phyloP scores from a whole-genome alignment of 1,284 basidiomycete species.

The Sporisorium graminicola region DNA sequence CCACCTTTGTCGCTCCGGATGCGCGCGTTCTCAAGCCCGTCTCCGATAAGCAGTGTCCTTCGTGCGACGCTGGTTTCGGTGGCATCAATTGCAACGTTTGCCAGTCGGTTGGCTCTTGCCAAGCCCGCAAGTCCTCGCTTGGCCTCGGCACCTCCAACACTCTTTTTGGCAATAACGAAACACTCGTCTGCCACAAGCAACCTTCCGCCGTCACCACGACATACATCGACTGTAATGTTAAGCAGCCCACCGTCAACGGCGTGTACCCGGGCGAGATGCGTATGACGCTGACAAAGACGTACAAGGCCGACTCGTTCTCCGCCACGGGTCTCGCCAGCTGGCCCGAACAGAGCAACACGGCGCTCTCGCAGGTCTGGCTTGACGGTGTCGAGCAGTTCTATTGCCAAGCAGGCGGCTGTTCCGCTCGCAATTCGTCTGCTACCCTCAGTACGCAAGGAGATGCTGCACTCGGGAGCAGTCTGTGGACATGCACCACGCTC shows the following conservation, averaged over 20 bases:
- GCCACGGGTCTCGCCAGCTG: slow-evolving; percentile 51
- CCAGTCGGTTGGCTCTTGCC: slow-evolving; percentile 43
- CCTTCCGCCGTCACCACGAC: slow-evolving; percentile 54
- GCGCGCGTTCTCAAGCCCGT: slow-evolving; percentile 41
- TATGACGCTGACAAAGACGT: slow-evolving; percentile 57
- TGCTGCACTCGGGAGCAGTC: slow-evolving; percentile 34
- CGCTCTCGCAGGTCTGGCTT: slow-evolving; percentile 56
- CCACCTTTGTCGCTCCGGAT: slow-evolving; percentile 45
- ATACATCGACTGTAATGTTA: slow-evolving; percentile 51
- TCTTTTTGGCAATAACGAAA: slow-evolving; percentile 37
- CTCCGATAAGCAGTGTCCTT: slow-evolving; percentile 31
- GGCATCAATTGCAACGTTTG: slow-evolving; percentile 64
- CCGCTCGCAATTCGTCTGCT: slow-evolving; percentile 40
- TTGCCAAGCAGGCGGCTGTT: slow-evolving; percentile 58
- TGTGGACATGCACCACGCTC: slow-evolving; percentile 52
- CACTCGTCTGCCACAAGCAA: slow-evolving; percentile 54
- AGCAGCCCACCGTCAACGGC: slow-evolving; percentile 47
- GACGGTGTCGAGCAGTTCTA: slow-evolving; percentile 62
- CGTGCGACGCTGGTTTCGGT: slow-evolving; percentile 53
- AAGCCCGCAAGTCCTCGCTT: slow-evolving; percentile 33
- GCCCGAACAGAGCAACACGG: slow-evolving; percentile 42
- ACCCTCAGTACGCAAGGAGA: slow-evolving; percentile 21
- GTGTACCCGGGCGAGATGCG: slow-evolving; percentile 54
- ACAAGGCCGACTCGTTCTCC: slow-evolving; percentile 34
- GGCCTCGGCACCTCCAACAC: slow-evolving; percentile 22